Evolutionary conservation across 2,329 filamentous ascomycete species (phyloP).

Genomic region (Fusarium domesticum): DNA sequence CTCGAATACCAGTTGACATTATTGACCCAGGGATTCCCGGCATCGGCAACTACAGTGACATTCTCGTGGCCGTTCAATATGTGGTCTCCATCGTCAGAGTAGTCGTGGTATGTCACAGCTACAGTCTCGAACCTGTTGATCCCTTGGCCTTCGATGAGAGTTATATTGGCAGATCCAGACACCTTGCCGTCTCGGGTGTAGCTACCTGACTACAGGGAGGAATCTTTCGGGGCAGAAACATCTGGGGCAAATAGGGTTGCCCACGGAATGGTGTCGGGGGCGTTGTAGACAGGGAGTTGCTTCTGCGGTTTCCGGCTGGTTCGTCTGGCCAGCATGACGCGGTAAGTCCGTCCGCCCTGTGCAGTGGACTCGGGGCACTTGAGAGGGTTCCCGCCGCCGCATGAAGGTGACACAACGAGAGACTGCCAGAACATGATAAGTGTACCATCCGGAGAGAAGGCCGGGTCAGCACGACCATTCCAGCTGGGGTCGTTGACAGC

Average conservation of each 20-base stretch:
- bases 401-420: constrained; percentile 32
- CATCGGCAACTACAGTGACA: constrained; percentile 26
- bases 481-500: constrained; percentile 45
- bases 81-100: background rate
- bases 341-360: constrained; percentile 37
- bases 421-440: constrained; percentile 43
- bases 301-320: constrained; percentile 30
- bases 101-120: background rate
- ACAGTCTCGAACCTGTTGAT: background rate
- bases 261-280: background rate
- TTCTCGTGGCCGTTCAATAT: constrained; percentile 12
- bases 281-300: constrained; percentile 11
- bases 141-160: background rate
- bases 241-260: background rate
- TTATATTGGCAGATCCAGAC: background rate
- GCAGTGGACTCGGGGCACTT: constrained; percentile 40
- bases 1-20: constrained; percentile 40
- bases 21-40: constrained; percentile 24
- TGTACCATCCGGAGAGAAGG: constrained; percentile 41
- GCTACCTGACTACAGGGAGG: background rate
- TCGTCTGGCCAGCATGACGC: constrained; percentile 42
- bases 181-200: background rate
- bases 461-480: constrained; percentile 47
- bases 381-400: constrained; percentile 43
- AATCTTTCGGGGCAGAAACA: background rate